phyloP scores from a whole-genome alignment of 1,139 yeast genomes.

The Scheffersomyces quercinus region DNA sequence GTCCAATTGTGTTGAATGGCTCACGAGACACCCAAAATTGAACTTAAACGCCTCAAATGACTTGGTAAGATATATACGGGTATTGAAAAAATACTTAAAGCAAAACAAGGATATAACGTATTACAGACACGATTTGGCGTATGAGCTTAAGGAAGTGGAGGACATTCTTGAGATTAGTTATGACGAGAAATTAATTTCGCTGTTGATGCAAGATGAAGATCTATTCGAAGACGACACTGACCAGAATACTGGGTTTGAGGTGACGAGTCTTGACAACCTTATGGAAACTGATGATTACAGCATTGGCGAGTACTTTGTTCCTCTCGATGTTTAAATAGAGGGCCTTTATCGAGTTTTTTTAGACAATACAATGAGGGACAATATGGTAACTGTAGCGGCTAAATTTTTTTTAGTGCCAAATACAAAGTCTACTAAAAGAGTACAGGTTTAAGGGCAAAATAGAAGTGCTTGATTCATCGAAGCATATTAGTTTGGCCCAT shows the following conservation, averaged over 20 bases:
- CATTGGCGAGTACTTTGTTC: background rate
- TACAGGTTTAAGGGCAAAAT: too few relatives aligned
- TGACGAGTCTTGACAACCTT: background rate
- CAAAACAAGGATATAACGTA: background rate
- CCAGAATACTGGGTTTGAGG: background rate
- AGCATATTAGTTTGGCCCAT: too few relatives aligned
- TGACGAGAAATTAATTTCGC: background rate
- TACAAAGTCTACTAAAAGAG: too few relatives aligned
- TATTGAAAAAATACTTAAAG: conserved; percentile 4
- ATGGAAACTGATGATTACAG: background rate
- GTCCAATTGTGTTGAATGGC: conserved; percentile 18
- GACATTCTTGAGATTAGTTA: background rate
- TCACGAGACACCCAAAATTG: conserved; percentile 8
- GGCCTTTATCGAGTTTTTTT: too few relatives aligned
- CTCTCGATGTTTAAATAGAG: too few relatives aligned
- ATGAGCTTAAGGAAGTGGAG: too few relatives aligned
- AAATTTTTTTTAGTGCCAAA: too few relatives aligned
- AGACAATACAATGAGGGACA: too few relatives aligned
- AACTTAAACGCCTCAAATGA: conserved; percentile 3
- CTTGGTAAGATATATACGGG: conserved; percentile 1
- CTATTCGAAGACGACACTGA: background rate
- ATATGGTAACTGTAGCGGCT: too few relatives aligned
- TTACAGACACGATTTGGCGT: background rate
- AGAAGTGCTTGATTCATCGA: too few relatives aligned
- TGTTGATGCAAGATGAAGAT: background rate